phyloP scores from a whole-genome alignment of 441 rosid species.

The Populus tomentosa region DNA sequence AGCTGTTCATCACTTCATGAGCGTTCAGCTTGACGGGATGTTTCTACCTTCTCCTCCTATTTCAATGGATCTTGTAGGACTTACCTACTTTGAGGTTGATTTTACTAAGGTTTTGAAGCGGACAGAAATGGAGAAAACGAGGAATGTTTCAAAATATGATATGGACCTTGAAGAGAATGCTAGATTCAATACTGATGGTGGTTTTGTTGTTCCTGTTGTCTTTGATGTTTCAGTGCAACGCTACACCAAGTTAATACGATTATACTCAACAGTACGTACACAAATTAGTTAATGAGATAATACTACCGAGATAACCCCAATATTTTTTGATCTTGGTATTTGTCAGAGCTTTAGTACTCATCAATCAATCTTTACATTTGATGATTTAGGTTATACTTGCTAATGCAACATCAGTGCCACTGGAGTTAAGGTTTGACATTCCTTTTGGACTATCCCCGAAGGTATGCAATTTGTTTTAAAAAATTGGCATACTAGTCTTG shows the following conservation, averaged over 20 bases:
- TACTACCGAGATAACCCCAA: background rate
- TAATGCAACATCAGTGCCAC: slow-evolving; percentile 73
- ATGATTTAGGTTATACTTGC: slow-evolving; percentile 63
- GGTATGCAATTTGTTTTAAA: slow-evolving; percentile 33
- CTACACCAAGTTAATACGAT: slow-evolving; percentile 77
- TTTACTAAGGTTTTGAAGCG: slow-evolving; percentile 57
- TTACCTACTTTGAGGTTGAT: slow-evolving; percentile 82
- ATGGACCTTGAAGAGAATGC: slow-evolving; percentile 35
- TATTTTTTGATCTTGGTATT: background rate
- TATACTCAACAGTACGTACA: slow-evolving; percentile 84
- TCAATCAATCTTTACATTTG: slow-evolving; percentile 7
- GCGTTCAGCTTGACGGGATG: slow-evolving; percentile 79
- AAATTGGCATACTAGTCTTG: slow-evolving; percentile 3
- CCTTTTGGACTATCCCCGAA: slow-evolving; percentile 94
- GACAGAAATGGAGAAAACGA: slow-evolving; percentile 19
- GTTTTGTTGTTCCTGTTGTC: slow-evolving; percentile 84
- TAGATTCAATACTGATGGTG: slow-evolving; percentile 33
- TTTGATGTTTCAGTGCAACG: slow-evolving; percentile 88
- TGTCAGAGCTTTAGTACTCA: slow-evolving; percentile 10
- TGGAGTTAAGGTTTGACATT: slow-evolving; percentile 94
- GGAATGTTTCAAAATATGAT: slow-evolving; percentile 29
- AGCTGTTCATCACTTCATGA: slow-evolving; percentile 73
- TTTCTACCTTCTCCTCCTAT: slow-evolving; percentile 68
- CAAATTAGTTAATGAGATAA: no score
- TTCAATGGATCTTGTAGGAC: slow-evolving; percentile 94